These are phyloP conservation scores for Pseudocercospora fuligena DNA, from an alignment of 2,329 filamentous ascomycete species.

Conservation along the genomic window DNA sequence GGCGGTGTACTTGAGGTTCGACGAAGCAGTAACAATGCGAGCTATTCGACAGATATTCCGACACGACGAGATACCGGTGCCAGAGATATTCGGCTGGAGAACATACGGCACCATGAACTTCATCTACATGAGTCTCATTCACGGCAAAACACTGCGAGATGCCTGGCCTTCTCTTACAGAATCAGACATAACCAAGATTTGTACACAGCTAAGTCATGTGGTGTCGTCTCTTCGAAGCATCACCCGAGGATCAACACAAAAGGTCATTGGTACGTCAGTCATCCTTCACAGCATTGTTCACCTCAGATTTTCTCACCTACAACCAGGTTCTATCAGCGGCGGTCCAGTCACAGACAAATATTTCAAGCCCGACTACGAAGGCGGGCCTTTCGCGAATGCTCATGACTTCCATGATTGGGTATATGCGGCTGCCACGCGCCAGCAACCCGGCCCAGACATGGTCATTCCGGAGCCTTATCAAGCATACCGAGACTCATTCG, in stretches of 20 bases:
- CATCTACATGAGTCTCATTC: constrained; percentile 16
- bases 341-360: background rate
- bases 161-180: background rate
- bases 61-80: constrained; percentile 5
- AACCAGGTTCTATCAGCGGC: background rate
- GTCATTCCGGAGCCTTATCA: background rate
- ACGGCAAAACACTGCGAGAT: constrained; percentile 6
- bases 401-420: constrained; percentile 11
- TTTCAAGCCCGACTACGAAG: constrained; percentile 3
- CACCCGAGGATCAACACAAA: background rate
- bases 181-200: background rate
- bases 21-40: constrained; percentile 10
- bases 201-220: background rate
- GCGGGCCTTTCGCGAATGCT: background rate
- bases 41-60: constrained; percentile 8
- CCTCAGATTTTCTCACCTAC: background rate
- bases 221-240: background rate
- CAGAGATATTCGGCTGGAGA: constrained; percentile 15
- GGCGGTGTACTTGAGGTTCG: background rate
- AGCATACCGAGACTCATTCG: background rate
- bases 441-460: background rate
- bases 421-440: constrained; percentile 1
- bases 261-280: background rate
- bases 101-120: background rate
- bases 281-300: background rate